phyloP scores from a whole-genome alignment of 1,284 basidiomycete genomes.

The Ustilago shanxiensis region DNA sequence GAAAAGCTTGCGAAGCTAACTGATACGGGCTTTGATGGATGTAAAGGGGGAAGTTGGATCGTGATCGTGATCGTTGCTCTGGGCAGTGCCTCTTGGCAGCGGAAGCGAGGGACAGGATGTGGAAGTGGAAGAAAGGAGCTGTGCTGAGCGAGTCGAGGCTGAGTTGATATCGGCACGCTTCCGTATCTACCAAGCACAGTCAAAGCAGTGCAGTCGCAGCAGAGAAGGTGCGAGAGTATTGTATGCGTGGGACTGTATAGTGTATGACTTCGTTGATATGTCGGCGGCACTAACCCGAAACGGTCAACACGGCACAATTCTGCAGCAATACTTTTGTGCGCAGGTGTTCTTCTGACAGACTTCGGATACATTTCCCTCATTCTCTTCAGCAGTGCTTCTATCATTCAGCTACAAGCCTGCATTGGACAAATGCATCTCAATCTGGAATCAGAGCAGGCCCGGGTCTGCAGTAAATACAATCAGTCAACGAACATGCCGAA shows the following conservation, averaged over 20 bases:
- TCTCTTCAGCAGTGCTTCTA: not conserved
- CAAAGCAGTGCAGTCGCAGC: constrained; percentile 4
- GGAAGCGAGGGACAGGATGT: not conserved
- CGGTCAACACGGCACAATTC: constrained; percentile 1
- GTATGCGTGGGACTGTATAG: not conserved
- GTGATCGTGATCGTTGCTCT: not conserved
- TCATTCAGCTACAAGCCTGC: not conserved
- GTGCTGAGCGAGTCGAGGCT: not conserved
- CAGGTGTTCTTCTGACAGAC: not conserved
- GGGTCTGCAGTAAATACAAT: too few species aligned
- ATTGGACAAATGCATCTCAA: not conserved
- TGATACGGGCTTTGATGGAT: too few species aligned
- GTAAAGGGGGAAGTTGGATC: not conserved
- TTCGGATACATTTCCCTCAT: not conserved
- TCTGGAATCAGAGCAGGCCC: not conserved
- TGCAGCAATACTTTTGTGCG: constrained; percentile 6
- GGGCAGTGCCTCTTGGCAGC: not conserved
- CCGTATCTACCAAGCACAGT: constrained; percentile 4
- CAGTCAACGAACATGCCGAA: constrained; percentile 16
- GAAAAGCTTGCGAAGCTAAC: not conserved
- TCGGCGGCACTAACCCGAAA: constrained; percentile 1
- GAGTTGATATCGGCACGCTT: not conserved
- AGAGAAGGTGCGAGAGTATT: too few species aligned
- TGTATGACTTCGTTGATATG: not conserved
- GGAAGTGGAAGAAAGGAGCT: not conserved